A percentile compares a stretch with the other conserved stretches of the same genome.
phyloP scores from a whole-genome alignment of 23 red algal species.

The Chondrus crispus region DNA sequence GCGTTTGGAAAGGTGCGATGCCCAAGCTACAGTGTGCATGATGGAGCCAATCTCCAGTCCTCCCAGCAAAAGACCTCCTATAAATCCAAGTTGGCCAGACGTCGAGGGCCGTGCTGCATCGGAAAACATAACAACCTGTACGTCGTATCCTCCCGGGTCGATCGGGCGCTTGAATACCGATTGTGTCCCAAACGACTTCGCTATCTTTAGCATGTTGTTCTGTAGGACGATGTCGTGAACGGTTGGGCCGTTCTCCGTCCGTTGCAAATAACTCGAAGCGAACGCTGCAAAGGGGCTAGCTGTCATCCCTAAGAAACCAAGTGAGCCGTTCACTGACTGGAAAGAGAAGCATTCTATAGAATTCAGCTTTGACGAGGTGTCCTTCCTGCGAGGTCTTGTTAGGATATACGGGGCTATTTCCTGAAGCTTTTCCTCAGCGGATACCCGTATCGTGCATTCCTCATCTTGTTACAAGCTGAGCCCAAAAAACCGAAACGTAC shows the following conservation, averaged over 20 bases:
- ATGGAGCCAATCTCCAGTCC: neutral
- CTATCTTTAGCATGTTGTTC: neutral
- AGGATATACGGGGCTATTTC: neutral
- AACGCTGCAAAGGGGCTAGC: neutral
- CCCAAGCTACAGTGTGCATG: neutral
- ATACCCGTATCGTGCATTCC: neutral
- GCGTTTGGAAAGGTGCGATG: neutral
- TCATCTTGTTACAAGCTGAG: neutral
- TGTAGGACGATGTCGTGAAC: neutral
- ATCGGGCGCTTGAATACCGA: neutral
- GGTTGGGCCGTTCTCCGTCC: neutral
- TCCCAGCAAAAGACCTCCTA: neutral
- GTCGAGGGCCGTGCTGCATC: neutral
- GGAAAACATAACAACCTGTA: neutral
- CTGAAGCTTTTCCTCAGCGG: neutral
- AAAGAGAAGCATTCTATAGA: neutral
- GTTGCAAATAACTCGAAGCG: neutral
- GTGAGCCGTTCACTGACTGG: neutral
- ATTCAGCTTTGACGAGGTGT: too few species aligned
- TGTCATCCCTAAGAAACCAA: neutral
- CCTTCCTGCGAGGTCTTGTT: neutral
- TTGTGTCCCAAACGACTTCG: neutral
- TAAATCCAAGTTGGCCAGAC: neutral
- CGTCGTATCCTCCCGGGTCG: neutral
- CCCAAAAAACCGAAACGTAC: constrained; percentile 8